Conservation (phyloP, 805 yeast genomes). For the Ogataea kodamae region DNA sequence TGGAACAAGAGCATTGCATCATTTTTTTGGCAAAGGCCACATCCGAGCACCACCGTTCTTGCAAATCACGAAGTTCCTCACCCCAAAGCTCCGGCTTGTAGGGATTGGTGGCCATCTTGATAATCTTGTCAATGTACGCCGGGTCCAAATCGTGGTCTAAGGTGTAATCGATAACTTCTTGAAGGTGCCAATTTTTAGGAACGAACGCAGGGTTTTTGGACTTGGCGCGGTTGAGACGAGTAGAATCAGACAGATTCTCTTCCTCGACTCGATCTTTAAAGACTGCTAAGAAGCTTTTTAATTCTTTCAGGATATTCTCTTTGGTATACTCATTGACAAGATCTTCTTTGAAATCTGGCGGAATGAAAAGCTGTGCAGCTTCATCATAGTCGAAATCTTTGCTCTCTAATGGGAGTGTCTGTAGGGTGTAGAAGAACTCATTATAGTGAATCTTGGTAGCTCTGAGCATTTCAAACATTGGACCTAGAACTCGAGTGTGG, state of each 20-base stretch:
- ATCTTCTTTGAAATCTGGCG: slow-evolving; percentile 27
- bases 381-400: slow-evolving; percentile 30
- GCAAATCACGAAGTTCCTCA: slow-evolving; percentile 54
- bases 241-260: slow-evolving; percentile 34
- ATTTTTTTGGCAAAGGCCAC: slow-evolving; percentile 52
- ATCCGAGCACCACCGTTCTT: slow-evolving; percentile 58
- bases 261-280: slow-evolving; percentile 41
- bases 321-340: slow-evolving; percentile 26
- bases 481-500: slow-evolving; percentile 46
- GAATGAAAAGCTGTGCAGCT: slow-evolving; percentile 28
- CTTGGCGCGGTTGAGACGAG: slow-evolving; percentile 42
- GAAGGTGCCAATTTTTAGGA: slow-evolving; percentile 82
- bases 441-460: slow-evolving; percentile 74
- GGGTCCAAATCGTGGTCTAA: slow-evolving; percentile 51
- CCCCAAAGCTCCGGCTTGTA: slow-evolving; percentile 70
- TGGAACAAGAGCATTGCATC: slow-evolving; percentile 74
- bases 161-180: slow-evolving; percentile 66
- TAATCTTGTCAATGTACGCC: slow-evolving; percentile 53
- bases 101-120: slow-evolving; percentile 73
- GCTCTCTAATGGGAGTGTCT: slow-evolving; percentile 38
- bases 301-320: slow-evolving; percentile 39
- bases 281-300: slow-evolving; percentile 49
- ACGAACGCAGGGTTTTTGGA: slow-evolving; percentile 71
- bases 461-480: slow-evolving; percentile 58
- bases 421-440: slow-evolving; percentile 67